Evolutionary conservation across 2,329 filamentous ascomycete genomes (phyloP), one percentile per base, ranked within the genome.

Genomic region (Mycosphaerella sp.): DNA sequence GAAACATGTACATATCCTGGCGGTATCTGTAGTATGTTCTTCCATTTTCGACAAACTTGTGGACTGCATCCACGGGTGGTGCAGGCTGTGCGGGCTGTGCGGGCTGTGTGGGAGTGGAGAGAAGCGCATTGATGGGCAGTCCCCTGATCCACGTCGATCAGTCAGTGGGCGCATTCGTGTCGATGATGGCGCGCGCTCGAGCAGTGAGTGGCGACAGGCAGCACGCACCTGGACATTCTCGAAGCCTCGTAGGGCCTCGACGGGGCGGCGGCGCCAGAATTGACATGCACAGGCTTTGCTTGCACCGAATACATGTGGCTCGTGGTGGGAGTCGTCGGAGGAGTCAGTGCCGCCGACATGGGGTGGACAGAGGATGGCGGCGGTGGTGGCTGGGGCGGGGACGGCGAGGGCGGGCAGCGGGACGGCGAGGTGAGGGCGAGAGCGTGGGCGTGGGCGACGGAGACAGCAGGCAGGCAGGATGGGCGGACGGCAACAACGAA

Each of bases 121-220:
- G 52, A n/a, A 60, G 56, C 44, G 58, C 45, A 49, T 56, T 50
- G 39, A 60, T 60, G 30, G 58, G 56, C 50, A 60, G 37, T 41
- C 45, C 45, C 41, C 45, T 48, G 13, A 32, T 17, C 30, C 34
- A 16, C 12, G 32, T 18, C 10, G 17, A 14, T 21, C 14, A 9
- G 36, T 10, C 36, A 13, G 40, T 7, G 35, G 35, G 13, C 14
- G 21, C 6, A 25, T 25, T 25, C 21, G 21, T 25, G 7, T 25
- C 4, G 4, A 3, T 25, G 5, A 25, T 25, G 21, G 21, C 21
- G 21, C 45, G 16, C 13, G n/a, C 13, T 34, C n/a, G 41, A 12
- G 42, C n/a, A 13, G 43, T 30, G 25, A 32, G 21, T 14, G 41
- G 21, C 27, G 42, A 34, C 9, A n/a, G 42, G 53, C 49, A 28